Base-by-base conservation (phyloP, 805 yeast genomes). In the Yarrowia yakushimensis region DNA sequence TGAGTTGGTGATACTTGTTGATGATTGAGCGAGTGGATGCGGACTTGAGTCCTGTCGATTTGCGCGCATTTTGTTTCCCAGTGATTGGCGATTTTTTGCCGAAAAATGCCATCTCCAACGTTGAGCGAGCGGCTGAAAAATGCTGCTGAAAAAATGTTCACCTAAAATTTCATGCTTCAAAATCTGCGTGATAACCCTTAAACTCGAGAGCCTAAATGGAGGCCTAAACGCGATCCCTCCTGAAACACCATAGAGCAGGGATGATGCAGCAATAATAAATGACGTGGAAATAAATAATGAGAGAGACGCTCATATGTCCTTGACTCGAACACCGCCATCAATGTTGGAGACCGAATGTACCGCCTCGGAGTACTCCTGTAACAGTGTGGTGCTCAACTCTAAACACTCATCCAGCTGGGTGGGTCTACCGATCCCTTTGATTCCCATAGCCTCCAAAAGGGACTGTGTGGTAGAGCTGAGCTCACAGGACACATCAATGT, bases 121-220 rank as follows among this genome's bases (percentile, higher is more conserved):
- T 45, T 30, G 36, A 30, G 36, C 34, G 36, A 28, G 34, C 36
- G 13, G 36, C 36, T 30, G 36, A 45, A 8, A 30, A 18, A 13
- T 9, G 18, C 36, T 12, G 34, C 34, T 28, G 52, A 13, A 30
- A 30, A 45, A 45, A 30, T 45, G 48, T 43, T 7, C 33, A 43
- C 48, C 22, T 10, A 17, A 43, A 43, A 15, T 43, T 43, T 5
- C 55, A 48, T 48, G 39, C 28, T 48, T 48, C 34, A 48, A 45
- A 45, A 45, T 45, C 55, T 48, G 55, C 55, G 39, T 33, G 55
- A 48, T 48, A 48, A 48, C 55, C 39, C 55, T 48, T 48, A 48
- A 48, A 33, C 55, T 31, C 55, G 39, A 48, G 55, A 48, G 39
- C 10, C 25, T 48, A 48, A 20, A 31, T 31, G 34, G 39, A 7